These are phyloP conservation scores for Ceratocystiopsis minuta DNA, from an alignment of 2,329 filamentous ascomycete genomes.

Conservation along the genomic window DNA sequence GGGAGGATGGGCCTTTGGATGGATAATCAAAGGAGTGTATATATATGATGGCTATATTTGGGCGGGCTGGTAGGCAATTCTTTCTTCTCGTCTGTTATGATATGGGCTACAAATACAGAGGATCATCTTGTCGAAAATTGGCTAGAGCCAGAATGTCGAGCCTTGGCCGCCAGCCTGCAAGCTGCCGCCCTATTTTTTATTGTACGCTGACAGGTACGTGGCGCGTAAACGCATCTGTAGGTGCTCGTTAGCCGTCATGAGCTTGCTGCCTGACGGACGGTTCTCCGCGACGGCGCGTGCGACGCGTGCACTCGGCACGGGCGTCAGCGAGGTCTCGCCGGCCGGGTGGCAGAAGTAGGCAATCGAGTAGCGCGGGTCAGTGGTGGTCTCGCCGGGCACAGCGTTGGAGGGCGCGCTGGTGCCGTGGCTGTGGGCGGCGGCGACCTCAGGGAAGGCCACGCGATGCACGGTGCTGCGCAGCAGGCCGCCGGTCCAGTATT, in stretches of 20 bases:
- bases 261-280: constrained; percentile 17
- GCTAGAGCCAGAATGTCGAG: too few species aligned
- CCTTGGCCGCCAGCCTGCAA: too few species aligned
- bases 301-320: constrained; percentile 43
- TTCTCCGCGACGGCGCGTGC: constrained; percentile 18
- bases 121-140: too few species aligned
- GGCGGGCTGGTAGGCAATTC: too few species aligned
- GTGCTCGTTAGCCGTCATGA: constrained; percentile 46
- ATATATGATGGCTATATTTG: too few species aligned
- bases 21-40: too few species aligned
- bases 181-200: constrained; percentile 8
- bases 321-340: constrained; percentile 29
- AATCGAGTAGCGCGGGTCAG: constrained; percentile 43
- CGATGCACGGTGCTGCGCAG: constrained; percentile 78
- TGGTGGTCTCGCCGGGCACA: constrained; percentile 26
- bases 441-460: constrained; percentile 48
- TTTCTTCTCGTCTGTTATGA: too few species aligned
- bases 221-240: constrained; percentile 40
- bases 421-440: too few species aligned
- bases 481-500: constrained; percentile 81
- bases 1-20: too few species aligned
- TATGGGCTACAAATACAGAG: too few species aligned
- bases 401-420: too few species aligned
- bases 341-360: constrained; percentile 52
- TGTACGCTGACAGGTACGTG: constrained; percentile 40